phyloP scores from a whole-genome alignment of 73 alveolate species.

The Urostyla sp. region DNA sequence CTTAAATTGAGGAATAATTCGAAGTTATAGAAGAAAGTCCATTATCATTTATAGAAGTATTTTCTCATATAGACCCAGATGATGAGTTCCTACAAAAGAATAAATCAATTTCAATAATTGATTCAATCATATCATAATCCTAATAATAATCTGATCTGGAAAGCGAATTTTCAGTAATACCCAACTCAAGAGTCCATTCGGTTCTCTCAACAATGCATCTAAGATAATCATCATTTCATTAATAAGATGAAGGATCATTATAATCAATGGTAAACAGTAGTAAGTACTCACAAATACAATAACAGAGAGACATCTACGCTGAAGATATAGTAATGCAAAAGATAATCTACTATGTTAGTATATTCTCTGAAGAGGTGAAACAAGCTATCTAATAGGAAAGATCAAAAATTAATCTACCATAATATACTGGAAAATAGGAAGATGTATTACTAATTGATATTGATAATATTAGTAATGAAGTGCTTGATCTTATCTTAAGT shows the following conservation, averaged over 20 bases:
- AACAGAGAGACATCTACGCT: slow-evolving; percentile 78
- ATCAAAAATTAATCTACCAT: slow-evolving; percentile 66
- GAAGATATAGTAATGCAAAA: slow-evolving; percentile 85
- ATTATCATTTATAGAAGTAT: slow-evolving; percentile 49
- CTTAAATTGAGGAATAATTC: background rate
- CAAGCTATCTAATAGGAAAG: slow-evolving; percentile 54
- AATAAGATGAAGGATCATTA: background rate
- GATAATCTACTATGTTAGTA: slow-evolving; percentile 79
- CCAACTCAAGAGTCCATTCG: slow-evolving; percentile 33
- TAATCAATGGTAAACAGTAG: background rate
- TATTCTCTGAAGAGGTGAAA: slow-evolving; percentile 86
- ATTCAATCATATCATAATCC: slow-evolving; percentile 8
- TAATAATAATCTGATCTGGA: background rate
- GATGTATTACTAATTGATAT: slow-evolving; percentile 5
- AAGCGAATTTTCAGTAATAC: slow-evolving; percentile 30
- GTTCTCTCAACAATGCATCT: background rate
- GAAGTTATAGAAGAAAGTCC: background rate
- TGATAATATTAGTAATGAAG: slow-evolving; percentile 53
- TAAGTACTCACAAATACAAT: slow-evolving; percentile 41
- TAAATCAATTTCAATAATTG: slow-evolving; percentile 40
- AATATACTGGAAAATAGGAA: background rate
- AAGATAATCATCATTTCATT: background rate
- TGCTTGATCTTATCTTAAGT: slow-evolving; percentile 47
- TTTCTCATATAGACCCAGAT: slow-evolving; percentile 65
- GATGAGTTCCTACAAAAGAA: slow-evolving; percentile 58